A percentile compares a stretch with the other conserved stretches of the same genome.
Evolutionary conservation across 352 stramenopile genomes (phyloP).

Genomic region (Phytophthora rubi): DNA sequence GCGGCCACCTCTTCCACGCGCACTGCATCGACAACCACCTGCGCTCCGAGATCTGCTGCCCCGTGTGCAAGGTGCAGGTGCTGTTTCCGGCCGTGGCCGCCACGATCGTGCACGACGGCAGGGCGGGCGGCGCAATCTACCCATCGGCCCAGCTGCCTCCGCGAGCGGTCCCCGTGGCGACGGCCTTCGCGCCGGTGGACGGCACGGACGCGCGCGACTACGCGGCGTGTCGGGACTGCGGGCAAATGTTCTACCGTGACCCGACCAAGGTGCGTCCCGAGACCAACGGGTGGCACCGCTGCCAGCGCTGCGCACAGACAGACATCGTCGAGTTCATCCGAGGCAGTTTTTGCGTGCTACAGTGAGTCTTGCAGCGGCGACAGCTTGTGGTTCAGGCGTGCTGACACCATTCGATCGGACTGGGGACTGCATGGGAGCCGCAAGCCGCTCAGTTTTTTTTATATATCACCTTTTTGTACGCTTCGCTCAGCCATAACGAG

Average conservation of each 20-base stretch:
- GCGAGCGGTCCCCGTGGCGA: slow-evolving; percentile 30
- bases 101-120: slow-evolving; percentile 22
- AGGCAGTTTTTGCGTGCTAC: slow-evolving; percentile 56
- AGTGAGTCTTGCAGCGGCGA: slow-evolving; percentile 32
- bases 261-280: slow-evolving; percentile 54
- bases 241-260: slow-evolving; percentile 71
- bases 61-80: slow-evolving; percentile 64
- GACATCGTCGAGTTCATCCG: slow-evolving; percentile 62
- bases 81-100: slow-evolving; percentile 53
- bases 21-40: slow-evolving; percentile 68
- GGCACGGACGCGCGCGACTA: slow-evolving; percentile 50
- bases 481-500: slow-evolving; percentile 4
- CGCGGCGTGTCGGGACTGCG: slow-evolving; percentile 64
- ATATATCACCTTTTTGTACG: slow-evolving; percentile 24
- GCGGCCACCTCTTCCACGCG: slow-evolving; percentile 69
- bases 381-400: not conserved
- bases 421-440: not conserved
- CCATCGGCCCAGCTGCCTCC: slow-evolving; percentile 22
- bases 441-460: slow-evolving; percentile 15
- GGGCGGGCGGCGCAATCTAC: slow-evolving; percentile 24
- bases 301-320: slow-evolving; percentile 54
- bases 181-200: slow-evolving; percentile 39
- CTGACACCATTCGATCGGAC: not conserved
- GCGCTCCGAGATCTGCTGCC: slow-evolving; percentile 49
- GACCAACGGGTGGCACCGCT: slow-evolving; percentile 77